phyloP scores from a whole-genome alignment of 345 rosid genomes.

The Toxicodendron radicans region DNA sequence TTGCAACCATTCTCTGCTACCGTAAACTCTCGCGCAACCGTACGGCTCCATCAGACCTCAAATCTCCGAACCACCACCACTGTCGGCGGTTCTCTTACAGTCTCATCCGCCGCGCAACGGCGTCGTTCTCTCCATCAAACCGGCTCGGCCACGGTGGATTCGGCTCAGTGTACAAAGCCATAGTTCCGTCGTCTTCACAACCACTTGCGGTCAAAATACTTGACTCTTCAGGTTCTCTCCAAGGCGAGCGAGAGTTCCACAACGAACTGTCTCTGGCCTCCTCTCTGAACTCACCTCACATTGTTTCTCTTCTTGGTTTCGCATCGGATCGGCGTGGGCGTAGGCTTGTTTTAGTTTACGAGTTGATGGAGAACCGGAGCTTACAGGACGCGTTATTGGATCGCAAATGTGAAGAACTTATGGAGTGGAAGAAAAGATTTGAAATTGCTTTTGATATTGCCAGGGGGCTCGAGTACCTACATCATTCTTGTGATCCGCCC shows the following conservation, averaged over 20 bases:
- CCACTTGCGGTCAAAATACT: conserved; percentile 74
- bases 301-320: conserved; percentile 68
- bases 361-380: conserved; percentile 76
- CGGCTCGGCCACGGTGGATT: conserved; percentile 95
- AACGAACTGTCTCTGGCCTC: conserved; percentile 78
- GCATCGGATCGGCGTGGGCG: conserved; percentile 55
- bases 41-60: conserved; percentile 74
- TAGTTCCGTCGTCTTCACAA: conserved; percentile 30
- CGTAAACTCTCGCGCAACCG: conserved; percentile 72
- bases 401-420: conserved; percentile 72
- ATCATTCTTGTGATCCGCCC: conserved; percentile 51
- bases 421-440: conserved; percentile 55
- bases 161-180: conserved; percentile 72
- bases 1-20: conserved; percentile 49
- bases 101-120: conserved; percentile 74
- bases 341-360: conserved; percentile 57
- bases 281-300: conserved; percentile 55
- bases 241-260: conserved; percentile 80
- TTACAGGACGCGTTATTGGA: conserved; percentile 65
- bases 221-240: conserved; percentile 56
- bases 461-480: conserved; percentile 77
- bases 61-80: conserved; percentile 54
- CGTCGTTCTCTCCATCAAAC: conserved; percentile 66
- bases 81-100: conserved; percentile 77
- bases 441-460: conserved; percentile 62